Base-by-base conservation (phyloP, 2,329 filamentous ascomycete genomes). In the Clarireedia homoeocarpa region DNA sequence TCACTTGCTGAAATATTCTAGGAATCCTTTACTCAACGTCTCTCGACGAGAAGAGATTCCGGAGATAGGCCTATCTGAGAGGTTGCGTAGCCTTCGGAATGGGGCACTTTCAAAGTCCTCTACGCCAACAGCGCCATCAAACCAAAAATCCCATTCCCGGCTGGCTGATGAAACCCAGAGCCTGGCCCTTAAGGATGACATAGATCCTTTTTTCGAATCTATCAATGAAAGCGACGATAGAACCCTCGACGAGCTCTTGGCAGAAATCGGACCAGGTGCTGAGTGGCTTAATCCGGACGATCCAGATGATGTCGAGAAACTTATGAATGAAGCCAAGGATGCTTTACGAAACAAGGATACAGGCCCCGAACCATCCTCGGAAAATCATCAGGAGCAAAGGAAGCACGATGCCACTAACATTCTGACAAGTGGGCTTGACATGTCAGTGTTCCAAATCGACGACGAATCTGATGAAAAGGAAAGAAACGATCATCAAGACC, bases 381-480 rank as follows among this genome's bases (percentile, higher is more conserved):
- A 44, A 9, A 15, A 57, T 50, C 15, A 26, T 23, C 42, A 36
- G 24, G 14, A 45, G 6, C 10, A 46, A 10, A 2, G n/a, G 2
- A 12, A 26, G 5, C 61, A 74, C 72, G 17, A 72, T 55, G 30
- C 30, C 2, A 61, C 72, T 66, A 3, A 72, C 69, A 58, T 48
- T 26, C 30, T 67, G 40, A 63, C 61, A 2, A 58, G 60, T 39
- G 63, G 65, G 56, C 58, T 69, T 5, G 67, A 69, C 57, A 63
- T 69, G 63, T 66, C 65, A 26, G 61, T 61, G 15, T 69, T 68
- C 57, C 57, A 59, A 68, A 68, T 75, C 72, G 58, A 74, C 72
- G 51, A 76, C 64, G 58, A 75, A 71, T 64, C 75, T 71, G 45
- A 74, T 56, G 62, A 74, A 62, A 56, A 72, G 71, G 65, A 73